Evolutionary conservation across 2,329 filamentous ascomycete genomes (phyloP).

Genomic region (Thelonectria blattea): DNA sequence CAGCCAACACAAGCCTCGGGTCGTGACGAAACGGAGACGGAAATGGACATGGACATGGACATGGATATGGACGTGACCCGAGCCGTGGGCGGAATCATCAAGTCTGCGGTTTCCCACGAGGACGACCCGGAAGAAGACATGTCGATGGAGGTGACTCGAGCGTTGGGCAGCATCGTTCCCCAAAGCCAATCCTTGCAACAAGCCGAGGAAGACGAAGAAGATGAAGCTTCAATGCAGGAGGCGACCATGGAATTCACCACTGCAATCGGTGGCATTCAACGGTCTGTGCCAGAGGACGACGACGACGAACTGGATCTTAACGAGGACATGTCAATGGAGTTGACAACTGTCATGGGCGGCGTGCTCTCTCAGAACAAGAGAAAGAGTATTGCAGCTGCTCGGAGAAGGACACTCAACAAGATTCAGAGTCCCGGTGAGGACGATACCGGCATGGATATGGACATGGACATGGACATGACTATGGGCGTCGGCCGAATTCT

Average conservation of each 20-base stretch:
- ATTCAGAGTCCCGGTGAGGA: constrained; percentile 41
- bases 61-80: constrained; percentile 64
- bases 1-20: constrained; percentile 21
- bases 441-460: constrained; percentile 44
- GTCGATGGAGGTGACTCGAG: constrained; percentile 93
- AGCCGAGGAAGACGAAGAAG: constrained; percentile 40
- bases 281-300: constrained; percentile 40
- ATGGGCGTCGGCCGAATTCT: constrained; percentile 62
- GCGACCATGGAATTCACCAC: constrained; percentile 81
- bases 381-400: constrained; percentile 31
- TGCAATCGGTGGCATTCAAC: constrained; percentile 73
- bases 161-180: constrained; percentile 78
- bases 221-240: constrained; percentile 50
- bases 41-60: constrained; percentile 51
- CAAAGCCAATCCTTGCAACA: constrained; percentile 35
- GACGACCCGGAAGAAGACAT: constrained; percentile 66
- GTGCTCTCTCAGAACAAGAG: constrained; percentile 49
- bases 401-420: constrained; percentile 37
- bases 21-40: constrained; percentile 40
- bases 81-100: constrained; percentile 61
- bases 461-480: constrained; percentile 72
- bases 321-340: constrained; percentile 81
- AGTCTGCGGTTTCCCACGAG: constrained; percentile 51
- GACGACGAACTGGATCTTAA: constrained; percentile 52
- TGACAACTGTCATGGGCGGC: constrained; percentile 70